Evolutionary conservation across 352 stramenopile species (phyloP).

Genomic region (Hyaloperonospora brassicae): DNA sequence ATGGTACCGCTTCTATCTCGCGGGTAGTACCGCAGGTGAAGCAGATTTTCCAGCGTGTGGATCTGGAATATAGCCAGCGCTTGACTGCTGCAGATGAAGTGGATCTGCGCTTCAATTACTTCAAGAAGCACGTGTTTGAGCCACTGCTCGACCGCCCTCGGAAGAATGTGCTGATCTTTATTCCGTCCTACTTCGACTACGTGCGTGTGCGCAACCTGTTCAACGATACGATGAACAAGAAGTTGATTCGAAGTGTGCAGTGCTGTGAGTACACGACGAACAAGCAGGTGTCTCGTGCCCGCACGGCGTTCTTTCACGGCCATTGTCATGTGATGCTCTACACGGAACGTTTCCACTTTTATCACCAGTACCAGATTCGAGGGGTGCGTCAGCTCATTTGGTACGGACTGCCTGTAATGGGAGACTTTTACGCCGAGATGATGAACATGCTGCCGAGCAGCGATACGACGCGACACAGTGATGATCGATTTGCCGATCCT

Average conservation of each 20-base stretch:
- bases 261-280: slow-evolving; percentile 74
- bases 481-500: slow-evolving; percentile 19
- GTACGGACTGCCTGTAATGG: slow-evolving; percentile 59
- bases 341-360: slow-evolving; percentile 82
- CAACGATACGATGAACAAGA: slow-evolving; percentile 60
- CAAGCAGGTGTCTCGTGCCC: slow-evolving; percentile 55
- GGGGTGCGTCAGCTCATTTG: slow-evolving; percentile 72
- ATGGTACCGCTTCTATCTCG: slow-evolving; percentile 47
- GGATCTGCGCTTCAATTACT: slow-evolving; percentile 68
- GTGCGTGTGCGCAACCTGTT: slow-evolving; percentile 83
- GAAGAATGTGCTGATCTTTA: slow-evolving; percentile 72
- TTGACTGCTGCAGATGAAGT: slow-evolving; percentile 39
- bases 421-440: slow-evolving; percentile 71
- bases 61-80: slow-evolving; percentile 21
- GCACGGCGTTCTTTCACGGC: slow-evolving; percentile 70
- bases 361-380: slow-evolving; percentile 78
- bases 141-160: slow-evolving; percentile 57
- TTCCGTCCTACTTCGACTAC: slow-evolving; percentile 82
- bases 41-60: slow-evolving; percentile 78
- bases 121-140: slow-evolving; percentile 69
- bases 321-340: slow-evolving; percentile 72
- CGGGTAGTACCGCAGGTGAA: slow-evolving; percentile 63
- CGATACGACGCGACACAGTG: slow-evolving; percentile 8
- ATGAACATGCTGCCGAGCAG: slow-evolving; percentile 61
- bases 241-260: slow-evolving; percentile 57